phyloP scores from a whole-genome alignment of 2,329 filamentous ascomycete species.

The Escovopsis weberi region DNA sequence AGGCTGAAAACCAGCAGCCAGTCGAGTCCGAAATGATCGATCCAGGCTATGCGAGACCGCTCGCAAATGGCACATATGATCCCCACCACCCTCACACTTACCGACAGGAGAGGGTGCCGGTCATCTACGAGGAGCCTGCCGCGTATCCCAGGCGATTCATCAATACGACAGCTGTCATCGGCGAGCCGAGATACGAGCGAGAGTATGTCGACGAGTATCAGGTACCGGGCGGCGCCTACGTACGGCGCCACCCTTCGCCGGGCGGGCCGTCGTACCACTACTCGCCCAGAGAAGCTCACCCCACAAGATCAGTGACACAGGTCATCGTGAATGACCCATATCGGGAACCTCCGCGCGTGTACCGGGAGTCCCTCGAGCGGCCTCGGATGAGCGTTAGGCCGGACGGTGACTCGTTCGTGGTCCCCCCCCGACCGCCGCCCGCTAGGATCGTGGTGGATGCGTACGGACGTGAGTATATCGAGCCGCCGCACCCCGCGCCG shows the following conservation, averaged over 20 bases:
- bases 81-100: conserved; percentile 16
- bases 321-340: conserved; percentile 26
- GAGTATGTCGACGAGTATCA: conserved; percentile 20
- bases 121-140: conserved; percentile 19
- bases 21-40: conserved; percentile 19
- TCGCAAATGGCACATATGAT: conserved; percentile 20
- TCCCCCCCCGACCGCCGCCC: conserved; percentile 35
- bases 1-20: conserved; percentile 28
- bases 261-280: conserved; percentile 23
- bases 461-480: conserved; percentile 64
- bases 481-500: conserved; percentile 30
- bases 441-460: conserved; percentile 67
- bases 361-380: conserved; percentile 27
- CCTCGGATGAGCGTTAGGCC: conserved; percentile 34
- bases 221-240: conserved; percentile 14
- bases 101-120: conserved; percentile 17
- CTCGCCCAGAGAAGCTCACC: conserved; percentile 21
- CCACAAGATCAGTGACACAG: conserved; percentile 27
- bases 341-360: conserved; percentile 27
- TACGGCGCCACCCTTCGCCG: conserved; percentile 24
- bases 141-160: conserved; percentile 12
- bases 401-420: conserved; percentile 35
- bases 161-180: conserved; percentile 11
- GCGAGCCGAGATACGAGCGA: conserved; percentile 16
- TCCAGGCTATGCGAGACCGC: conserved; percentile 27